Conservation (phyloP, 768 basidiomycete species). For the Gyrodon lividus region DNA sequence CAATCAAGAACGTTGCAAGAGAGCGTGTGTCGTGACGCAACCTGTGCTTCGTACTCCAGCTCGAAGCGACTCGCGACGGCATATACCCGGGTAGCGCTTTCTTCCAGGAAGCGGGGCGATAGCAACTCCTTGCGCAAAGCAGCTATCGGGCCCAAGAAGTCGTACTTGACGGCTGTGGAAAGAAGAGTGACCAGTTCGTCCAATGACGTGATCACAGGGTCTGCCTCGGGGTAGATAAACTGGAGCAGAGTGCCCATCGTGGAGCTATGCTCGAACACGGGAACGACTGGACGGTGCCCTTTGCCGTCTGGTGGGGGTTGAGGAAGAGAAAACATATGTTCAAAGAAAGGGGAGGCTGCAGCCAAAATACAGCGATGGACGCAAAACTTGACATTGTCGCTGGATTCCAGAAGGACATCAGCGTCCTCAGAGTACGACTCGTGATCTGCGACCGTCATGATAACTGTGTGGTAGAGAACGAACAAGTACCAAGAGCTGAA, state of each 20-base stretch:
- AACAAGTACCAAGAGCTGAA: not conserved
- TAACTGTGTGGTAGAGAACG: constrained; percentile 8
- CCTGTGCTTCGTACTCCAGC: constrained; percentile 58
- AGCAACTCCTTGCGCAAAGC: constrained; percentile 53
- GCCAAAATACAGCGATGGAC: constrained; percentile 63
- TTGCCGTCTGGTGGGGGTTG: constrained; percentile 38
- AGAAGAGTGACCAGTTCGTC: constrained; percentile 54
- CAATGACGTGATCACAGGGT: constrained; percentile 50
- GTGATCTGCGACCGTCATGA: constrained; percentile 30
- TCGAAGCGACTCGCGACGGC: constrained; percentile 68
- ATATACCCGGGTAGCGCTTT: constrained; percentile 60
- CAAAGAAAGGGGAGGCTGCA: constrained; percentile 66
- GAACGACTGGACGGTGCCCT: constrained; percentile 43
- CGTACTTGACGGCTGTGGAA: constrained; percentile 61
- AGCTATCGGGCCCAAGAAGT: constrained; percentile 46
- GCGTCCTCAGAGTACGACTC: constrained; percentile 48
- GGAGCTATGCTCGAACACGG: constrained; percentile 50
- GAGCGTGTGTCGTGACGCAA: constrained; percentile 62
- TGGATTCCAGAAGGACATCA: constrained; percentile 53
- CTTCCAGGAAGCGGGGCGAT: constrained; percentile 45
- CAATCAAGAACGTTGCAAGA: constrained; percentile 50
- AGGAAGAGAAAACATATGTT: constrained; percentile 65
- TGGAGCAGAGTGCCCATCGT: constrained; percentile 52
- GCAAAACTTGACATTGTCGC: constrained; percentile 47
- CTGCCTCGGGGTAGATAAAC: constrained; percentile 60